Conservation (phyloP, 495 filamentous ascomycete species). For the Xylaria venustula region DNA sequence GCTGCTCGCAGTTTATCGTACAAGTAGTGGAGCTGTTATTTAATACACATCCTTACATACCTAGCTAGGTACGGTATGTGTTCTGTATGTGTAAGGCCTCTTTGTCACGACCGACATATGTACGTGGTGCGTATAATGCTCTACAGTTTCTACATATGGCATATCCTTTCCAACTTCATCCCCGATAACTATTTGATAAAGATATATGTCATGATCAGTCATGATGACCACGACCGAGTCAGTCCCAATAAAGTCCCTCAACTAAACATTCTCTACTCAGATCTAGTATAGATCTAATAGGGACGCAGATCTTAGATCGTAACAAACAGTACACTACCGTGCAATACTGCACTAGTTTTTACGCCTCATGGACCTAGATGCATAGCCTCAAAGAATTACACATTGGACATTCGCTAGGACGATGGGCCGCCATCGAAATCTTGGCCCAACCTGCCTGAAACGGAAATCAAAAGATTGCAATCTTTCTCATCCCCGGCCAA, state of each 20-base stretch:
- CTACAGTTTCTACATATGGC: background rate
- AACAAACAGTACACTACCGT: background rate
- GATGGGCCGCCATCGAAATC: background rate
- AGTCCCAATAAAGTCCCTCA: background rate
- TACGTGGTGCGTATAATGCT: background rate
- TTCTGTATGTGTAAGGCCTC: too few relatives aligned
- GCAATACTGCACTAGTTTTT: too few relatives aligned
- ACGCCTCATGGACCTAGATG: background rate
- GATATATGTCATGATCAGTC: background rate
- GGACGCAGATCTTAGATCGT: background rate
- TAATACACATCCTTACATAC: too few relatives aligned
- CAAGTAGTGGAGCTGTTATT: background rate
- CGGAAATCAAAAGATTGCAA: constrained; percentile 3
- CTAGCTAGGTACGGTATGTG: too few relatives aligned
- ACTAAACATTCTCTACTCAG: too few relatives aligned
- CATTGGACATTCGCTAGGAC: background rate
- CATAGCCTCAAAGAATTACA: constrained; percentile 2
- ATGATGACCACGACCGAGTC: background rate
- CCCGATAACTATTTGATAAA: background rate
- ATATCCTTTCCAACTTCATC: background rate
- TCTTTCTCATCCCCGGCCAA: constrained; percentile 1
- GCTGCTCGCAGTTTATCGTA: background rate
- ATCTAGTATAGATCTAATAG: too few relatives aligned
- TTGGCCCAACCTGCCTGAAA: constrained; percentile 14
- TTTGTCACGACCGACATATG: constrained; percentile 4